Percentiles rank a stretch among this genome's conserved stretches.
phyloP scores from a whole-genome alignment of 2,329 filamentous ascomycete genomes.

The Penicillium sp. region DNA sequence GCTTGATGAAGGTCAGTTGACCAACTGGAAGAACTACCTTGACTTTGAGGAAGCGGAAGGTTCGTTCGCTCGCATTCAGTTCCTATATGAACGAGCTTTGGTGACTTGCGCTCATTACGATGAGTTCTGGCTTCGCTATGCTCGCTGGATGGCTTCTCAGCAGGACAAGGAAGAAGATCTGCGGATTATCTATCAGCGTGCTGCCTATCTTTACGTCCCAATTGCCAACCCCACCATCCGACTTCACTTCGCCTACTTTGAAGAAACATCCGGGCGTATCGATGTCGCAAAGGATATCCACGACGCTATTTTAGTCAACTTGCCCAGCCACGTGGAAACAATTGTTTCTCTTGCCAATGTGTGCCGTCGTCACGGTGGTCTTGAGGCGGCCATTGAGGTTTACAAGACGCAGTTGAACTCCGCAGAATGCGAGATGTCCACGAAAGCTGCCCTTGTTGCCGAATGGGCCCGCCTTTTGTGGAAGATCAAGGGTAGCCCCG shows the following conservation, averaged over 20 bases:
- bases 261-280: constrained; percentile 77
- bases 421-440: constrained; percentile 69
- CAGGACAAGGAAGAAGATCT: constrained; percentile 82
- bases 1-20: constrained; percentile 79
- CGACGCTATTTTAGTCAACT: constrained; percentile 70
- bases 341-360: constrained; percentile 87
- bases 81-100: constrained; percentile 90
- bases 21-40: constrained; percentile 93
- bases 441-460: constrained; percentile 82
- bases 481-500: constrained; percentile 79
- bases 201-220: constrained; percentile 81
- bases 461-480: constrained; percentile 87
- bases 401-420: constrained; percentile 80
- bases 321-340: constrained; percentile 83
- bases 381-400: constrained; percentile 81
- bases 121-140: constrained; percentile 98
- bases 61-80: constrained; percentile 71
- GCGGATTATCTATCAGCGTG: constrained; percentile 87
- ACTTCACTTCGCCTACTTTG: constrained; percentile 90
- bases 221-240: constrained; percentile 82
- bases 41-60: constrained; percentile 92
- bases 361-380: constrained; percentile 76
- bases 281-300: constrained; percentile 85
- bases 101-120: constrained; percentile 94
- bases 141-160: constrained; percentile 86